phyloP scores from a whole-genome alignment of 257 asterid genomes.

The Craterostigma plantagineum region DNA sequence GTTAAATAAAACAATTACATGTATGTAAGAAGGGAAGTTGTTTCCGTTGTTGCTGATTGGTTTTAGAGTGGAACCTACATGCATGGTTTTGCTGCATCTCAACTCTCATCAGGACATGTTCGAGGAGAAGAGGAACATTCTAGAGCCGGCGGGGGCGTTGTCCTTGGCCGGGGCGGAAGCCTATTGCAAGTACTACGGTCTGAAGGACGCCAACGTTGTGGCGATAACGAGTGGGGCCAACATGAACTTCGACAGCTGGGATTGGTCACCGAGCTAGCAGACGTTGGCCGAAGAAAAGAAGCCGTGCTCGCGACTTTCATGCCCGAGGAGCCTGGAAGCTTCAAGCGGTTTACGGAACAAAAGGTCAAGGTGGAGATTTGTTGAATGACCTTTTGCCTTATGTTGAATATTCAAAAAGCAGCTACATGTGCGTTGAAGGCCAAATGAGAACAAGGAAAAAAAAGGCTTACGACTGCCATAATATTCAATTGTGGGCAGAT shows the following conservation, averaged over 20 bases:
- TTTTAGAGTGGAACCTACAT: too few species aligned
- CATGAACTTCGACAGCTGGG: constrained; percentile 86
- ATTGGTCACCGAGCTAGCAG: constrained; percentile 87
- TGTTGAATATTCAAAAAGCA: too few species aligned
- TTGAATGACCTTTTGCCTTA: too few species aligned
- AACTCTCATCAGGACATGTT: constrained; percentile 98
- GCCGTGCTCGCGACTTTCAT: constrained; percentile 72
- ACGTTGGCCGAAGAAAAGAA: constrained; percentile 75
- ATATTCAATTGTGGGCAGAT: too few species aligned
- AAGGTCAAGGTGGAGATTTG: too few species aligned
- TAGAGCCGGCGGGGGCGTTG: constrained; percentile 99
- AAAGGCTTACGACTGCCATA: too few species aligned
- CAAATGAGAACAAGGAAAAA: too few species aligned
- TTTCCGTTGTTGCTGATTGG: too few species aligned
- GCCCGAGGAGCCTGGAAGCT: constrained; percentile 75
- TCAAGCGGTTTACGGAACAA: constrained; percentile 51
- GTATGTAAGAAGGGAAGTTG: too few species aligned
- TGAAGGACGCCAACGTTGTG: constrained; percentile 63
- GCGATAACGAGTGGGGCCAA: constrained; percentile 93
- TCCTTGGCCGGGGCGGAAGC: constrained; percentile 95
- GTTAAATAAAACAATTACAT: too few species aligned
- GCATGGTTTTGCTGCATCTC: too few species aligned
- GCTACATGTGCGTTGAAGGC: too few species aligned
- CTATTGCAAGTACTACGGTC: constrained; percentile 72
- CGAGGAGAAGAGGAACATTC: constrained; percentile 90